These are phyloP conservation scores for Exophiala lecanii-corni DNA, from an alignment of 2,329 filamentous ascomycete species.

Conservation along the genomic window DNA sequence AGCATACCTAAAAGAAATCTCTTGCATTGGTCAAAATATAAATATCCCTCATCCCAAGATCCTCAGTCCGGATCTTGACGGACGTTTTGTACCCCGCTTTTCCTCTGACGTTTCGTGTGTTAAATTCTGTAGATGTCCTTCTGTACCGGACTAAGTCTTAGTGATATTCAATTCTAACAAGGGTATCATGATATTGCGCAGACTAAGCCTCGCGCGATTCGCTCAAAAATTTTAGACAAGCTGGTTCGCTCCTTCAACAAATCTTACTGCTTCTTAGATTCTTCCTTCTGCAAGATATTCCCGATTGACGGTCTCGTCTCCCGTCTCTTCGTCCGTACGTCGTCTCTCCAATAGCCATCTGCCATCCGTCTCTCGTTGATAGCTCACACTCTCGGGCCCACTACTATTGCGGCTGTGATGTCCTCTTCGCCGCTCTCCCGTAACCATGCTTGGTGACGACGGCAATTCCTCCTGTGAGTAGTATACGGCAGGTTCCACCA, in stretches of 20 bases:
- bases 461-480: conserved; percentile 22
- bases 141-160: too few relatives aligned
- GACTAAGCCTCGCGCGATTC: too few relatives aligned
- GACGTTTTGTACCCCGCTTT: too few relatives aligned
- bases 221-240: background rate
- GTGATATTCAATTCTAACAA: background rate
- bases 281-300: conserved; percentile 28
- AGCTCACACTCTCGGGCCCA: conserved; percentile 35
- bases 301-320: conserved; percentile 32
- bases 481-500: conserved; percentile 11
- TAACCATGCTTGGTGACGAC: conserved; percentile 9
- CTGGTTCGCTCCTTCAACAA: background rate
- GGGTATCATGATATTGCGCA: background rate
- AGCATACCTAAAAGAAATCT: too few relatives aligned
- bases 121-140: too few relatives aligned
- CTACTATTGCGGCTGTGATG: conserved; percentile 34
- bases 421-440: conserved; percentile 16
- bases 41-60: too few relatives aligned
- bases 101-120: too few relatives aligned
- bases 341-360: conserved; percentile 36
- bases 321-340: conserved; percentile 32
- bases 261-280: conserved; percentile 24
- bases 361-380: conserved; percentile 31
- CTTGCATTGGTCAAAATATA: too few relatives aligned
- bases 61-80: too few relatives aligned